phyloP scores from a whole-genome alignment of 2,329 filamentous ascomycete genomes.

The Fusarium sublunatum region DNA sequence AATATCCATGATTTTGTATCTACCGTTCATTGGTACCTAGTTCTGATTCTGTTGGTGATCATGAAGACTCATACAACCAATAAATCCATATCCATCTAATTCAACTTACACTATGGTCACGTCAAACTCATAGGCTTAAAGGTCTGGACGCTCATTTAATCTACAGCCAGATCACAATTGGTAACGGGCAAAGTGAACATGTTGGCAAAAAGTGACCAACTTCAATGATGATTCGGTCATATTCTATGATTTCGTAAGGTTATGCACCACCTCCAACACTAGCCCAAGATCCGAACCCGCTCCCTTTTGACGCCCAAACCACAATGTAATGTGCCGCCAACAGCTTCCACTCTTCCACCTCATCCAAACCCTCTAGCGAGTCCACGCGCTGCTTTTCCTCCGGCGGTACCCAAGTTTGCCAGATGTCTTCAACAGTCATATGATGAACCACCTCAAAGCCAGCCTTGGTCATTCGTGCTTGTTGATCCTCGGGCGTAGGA shows the following conservation, averaged over 20 bases:
- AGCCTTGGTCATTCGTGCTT: constrained; percentile 70
- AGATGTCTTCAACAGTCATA: constrained; percentile 69
- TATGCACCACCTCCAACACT: constrained; percentile 21
- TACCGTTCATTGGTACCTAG: neutral
- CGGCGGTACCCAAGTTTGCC: constrained; percentile 76
- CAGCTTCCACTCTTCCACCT: constrained; percentile 93
- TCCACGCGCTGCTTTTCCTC: constrained; percentile 84
- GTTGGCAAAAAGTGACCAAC: no score
- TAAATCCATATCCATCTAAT: no score
- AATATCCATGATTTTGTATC: neutral
- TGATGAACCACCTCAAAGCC: constrained; percentile 68
- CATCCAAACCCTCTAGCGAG: constrained; percentile 86
- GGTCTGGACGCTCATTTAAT: no score
- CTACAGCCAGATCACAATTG: no score
- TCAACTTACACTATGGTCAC: no score
- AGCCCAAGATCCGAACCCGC: constrained; percentile 38
- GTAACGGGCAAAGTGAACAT: no score
- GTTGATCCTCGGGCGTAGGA: constrained; percentile 74
- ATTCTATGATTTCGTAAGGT: neutral
- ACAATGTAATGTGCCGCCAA: constrained; percentile 90
- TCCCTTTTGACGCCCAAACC: constrained; percentile 81
- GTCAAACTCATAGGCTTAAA: no score
- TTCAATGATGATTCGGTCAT: neutral
- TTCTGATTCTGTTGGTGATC: no score
- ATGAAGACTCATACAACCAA: no score